Conservation (phyloP, 2,329 filamentous ascomycete species). For the Ophiostoma perfectum region DNA sequence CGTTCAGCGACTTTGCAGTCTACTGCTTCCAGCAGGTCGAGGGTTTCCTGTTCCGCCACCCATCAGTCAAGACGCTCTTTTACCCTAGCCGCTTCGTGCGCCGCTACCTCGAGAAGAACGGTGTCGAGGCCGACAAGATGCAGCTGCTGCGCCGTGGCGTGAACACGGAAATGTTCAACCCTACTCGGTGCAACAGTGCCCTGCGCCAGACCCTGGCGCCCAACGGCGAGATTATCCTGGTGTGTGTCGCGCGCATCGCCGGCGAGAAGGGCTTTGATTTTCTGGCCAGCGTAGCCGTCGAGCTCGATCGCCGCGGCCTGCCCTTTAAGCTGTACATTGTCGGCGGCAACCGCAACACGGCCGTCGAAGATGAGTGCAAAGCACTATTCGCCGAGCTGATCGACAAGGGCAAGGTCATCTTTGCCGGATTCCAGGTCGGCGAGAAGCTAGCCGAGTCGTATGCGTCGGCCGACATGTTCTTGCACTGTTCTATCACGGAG, state of each 20-base stretch:
- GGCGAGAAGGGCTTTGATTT: constrained; percentile 69
- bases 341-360: constrained; percentile 60
- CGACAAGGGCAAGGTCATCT: constrained; percentile 52
- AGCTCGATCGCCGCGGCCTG: constrained; percentile 51
- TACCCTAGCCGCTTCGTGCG: constrained; percentile 62
- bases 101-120: constrained; percentile 54
- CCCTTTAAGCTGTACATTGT: constrained; percentile 62
- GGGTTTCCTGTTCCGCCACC: constrained; percentile 59
- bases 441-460: constrained; percentile 59
- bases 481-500: constrained; percentile 67
- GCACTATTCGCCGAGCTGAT: constrained; percentile 50
- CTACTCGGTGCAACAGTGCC: constrained; percentile 44
- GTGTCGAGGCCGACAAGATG: constrained; percentile 52
- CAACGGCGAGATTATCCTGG: constrained; percentile 57
- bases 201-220: constrained; percentile 53
- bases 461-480: constrained; percentile 62
- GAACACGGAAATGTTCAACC: constrained; percentile 57
- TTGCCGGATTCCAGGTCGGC: constrained; percentile 60
- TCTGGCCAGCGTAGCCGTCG: constrained; percentile 50
- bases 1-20: constrained; percentile 56
- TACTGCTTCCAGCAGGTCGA: constrained; percentile 59
- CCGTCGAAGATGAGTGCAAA: constrained; percentile 57
- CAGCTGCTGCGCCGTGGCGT: constrained; percentile 60
- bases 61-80: constrained; percentile 60
- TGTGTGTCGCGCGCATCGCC: constrained; percentile 61